Conservation (phyloP, 176 grass and related monocot genomes). For the Triticum urartu region DNA sequence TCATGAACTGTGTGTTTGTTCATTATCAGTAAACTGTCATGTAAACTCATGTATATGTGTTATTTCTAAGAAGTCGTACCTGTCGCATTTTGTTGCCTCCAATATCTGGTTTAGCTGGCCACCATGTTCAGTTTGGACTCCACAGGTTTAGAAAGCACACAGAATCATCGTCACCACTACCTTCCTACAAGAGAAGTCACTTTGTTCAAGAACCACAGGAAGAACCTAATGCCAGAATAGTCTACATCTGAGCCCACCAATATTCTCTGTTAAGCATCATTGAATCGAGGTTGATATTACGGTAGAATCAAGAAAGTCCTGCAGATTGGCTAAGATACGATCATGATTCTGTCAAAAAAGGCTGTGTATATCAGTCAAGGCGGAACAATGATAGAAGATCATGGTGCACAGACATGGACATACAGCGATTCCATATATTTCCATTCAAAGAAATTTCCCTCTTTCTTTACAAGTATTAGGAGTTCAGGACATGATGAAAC, state of each 20-base stretch:
- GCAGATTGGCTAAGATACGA: background rate
- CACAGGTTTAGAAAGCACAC: background rate
- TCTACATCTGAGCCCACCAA: background rate
- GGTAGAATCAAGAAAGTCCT: constrained; percentile 30
- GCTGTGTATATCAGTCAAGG: background rate
- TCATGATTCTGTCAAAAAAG: constrained; percentile 10
- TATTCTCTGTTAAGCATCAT: constrained; percentile 23
- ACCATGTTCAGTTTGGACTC: background rate
- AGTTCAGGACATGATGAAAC: background rate
- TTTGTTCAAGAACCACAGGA: constrained; percentile 28
- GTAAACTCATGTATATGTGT: constrained; percentile 29
- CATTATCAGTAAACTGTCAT: constrained; percentile 22
- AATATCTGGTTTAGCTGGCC: background rate
- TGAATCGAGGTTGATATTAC: background rate
- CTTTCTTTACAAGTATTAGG: constrained; percentile 3
- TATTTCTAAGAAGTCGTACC: background rate
- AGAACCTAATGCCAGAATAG: constrained; percentile 7
- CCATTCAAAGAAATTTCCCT: background rate
- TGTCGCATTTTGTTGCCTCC: constrained; percentile 3
- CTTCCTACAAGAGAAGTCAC: constrained; percentile 22
- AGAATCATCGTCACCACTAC: background rate
- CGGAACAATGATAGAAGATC: background rate
- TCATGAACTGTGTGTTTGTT: constrained; percentile 14
- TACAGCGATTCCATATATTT: background rate
- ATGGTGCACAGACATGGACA: background rate